A percentile compares a stretch with the other conserved stretches of the same genome.
Evolutionary conservation across 192 early-diverging fungal species (phyloP).

Genomic region (Linnemannia hyalina): DNA sequence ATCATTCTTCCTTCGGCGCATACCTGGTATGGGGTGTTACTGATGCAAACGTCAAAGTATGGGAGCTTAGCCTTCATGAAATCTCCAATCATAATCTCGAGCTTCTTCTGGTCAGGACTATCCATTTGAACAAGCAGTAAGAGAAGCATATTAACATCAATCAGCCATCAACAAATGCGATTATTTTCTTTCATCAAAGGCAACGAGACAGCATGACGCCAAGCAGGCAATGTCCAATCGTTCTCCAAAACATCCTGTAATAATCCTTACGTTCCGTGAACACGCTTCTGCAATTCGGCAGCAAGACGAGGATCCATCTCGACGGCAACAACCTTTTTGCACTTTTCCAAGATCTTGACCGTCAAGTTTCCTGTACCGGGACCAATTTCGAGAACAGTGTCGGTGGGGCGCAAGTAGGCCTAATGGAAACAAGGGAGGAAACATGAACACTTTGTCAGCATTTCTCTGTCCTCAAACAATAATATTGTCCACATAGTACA

Average conservation of each 20-base stretch:
- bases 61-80: conserved; percentile 97
- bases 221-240: too few relatives aligned
- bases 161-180: not conserved
- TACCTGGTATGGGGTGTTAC: conserved; percentile 97
- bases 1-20: not conserved
- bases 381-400: conserved; percentile 93
- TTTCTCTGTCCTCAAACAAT: not conserved
- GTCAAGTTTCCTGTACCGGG: conserved; percentile 99
- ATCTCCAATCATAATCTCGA: conserved; percentile 97
- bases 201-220: too few relatives aligned
- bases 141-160: conserved; percentile 12
- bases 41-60: conserved; percentile 98
- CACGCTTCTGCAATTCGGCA: conserved; percentile 96
- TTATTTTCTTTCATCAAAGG: not conserved
- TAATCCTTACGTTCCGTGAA: conserved; percentile 87
- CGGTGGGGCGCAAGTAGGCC: conserved; percentile 70
- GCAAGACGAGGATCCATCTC: conserved; percentile 98
- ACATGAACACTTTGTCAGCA: not conserved
- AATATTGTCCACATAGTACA: too few relatives aligned
- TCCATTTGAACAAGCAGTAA: not conserved
- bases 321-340: conserved; percentile 94
- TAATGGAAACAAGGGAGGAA: conserved; percentile 20
- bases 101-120: conserved; percentile 82
- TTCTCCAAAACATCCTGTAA: conserved; percentile 7
- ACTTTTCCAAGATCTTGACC: conserved; percentile 91